phyloP scores from a whole-genome alignment of 2,329 filamentous ascomycete species.

The Didymella pomorum region DNA sequence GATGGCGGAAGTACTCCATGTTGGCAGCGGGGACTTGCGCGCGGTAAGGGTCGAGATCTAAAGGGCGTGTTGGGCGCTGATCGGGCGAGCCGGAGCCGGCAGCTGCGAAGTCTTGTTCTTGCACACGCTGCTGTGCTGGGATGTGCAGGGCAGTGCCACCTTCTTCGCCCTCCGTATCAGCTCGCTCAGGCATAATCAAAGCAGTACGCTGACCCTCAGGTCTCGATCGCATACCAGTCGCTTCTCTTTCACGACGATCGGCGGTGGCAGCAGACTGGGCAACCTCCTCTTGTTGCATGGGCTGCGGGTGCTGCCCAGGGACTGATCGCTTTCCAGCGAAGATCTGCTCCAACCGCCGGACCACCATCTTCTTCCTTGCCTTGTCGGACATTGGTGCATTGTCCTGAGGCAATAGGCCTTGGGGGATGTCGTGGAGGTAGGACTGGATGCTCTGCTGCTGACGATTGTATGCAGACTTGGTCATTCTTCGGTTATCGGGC shows the following conservation, averaged over 20 bases:
- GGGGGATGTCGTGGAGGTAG: conserved; percentile 76
- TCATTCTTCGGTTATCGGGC: conserved; percentile 39
- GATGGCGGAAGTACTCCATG: conserved; percentile 78
- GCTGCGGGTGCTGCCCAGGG: conserved; percentile 57
- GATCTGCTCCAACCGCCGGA: conserved; percentile 78
- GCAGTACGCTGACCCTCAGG: conserved; percentile 58
- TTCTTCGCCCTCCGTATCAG: conserved; percentile 24
- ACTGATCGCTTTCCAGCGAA: conserved; percentile 74
- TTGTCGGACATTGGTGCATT: conserved; percentile 70
- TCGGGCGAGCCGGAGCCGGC: conserved; percentile 60
- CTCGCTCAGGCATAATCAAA: conserved; percentile 51
- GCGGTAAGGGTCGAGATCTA: conserved; percentile 81
- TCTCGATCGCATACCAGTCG: conserved; percentile 44
- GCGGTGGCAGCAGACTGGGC: conserved; percentile 62
- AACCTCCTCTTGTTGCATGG: conserved; percentile 65
- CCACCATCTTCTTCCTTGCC: conserved; percentile 78
- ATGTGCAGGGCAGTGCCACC: neutral
- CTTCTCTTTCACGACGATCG: conserved; percentile 54
- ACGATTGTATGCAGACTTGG: conserved; percentile 43
- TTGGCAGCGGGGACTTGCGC: conserved; percentile 78
- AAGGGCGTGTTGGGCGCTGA: conserved; percentile 78
- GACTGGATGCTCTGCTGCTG: conserved; percentile 66
- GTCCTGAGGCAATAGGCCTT: conserved; percentile 70
- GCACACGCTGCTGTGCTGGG: conserved; percentile 33
- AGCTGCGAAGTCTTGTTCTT: conserved; percentile 40